Percentiles rank a stretch among this genome's conserved stretches.
These are phyloP conservation scores for Mortierella claussenii DNA, from an alignment of 192 early-diverging fungal species.

Conservation along the genomic window DNA sequence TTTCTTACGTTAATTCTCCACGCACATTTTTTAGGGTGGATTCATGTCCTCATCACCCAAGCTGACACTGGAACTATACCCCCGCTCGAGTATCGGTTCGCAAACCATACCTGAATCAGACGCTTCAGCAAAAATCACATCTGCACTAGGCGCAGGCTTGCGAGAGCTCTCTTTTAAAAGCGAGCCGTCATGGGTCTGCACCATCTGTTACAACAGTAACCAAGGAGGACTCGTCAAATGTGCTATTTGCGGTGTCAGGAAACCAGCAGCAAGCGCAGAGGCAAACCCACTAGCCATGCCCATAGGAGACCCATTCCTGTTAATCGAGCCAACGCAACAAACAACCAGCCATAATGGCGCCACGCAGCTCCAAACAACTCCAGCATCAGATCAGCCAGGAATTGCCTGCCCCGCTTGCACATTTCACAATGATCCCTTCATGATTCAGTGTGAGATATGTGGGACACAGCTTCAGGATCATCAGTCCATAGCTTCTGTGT, in stretches of 20 bases:
- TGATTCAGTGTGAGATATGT: slow-evolving; percentile 89
- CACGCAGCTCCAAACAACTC: background rate
- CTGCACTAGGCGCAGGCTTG: slow-evolving; percentile 22
- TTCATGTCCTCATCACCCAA: slow-evolving; percentile 74
- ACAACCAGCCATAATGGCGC: background rate
- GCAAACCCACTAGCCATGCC: slow-evolving; percentile 9
- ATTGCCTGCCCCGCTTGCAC: slow-evolving; percentile 83
- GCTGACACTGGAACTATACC: slow-evolving; percentile 63
- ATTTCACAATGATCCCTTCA: slow-evolving; percentile 86
- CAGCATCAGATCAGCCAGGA: slow-evolving; percentile 7
- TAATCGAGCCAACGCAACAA: slow-evolving; percentile 5
- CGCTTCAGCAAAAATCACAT: slow-evolving; percentile 3
- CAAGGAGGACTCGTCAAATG: slow-evolving; percentile 56
- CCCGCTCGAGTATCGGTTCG: slow-evolving; percentile 18
- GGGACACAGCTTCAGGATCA: slow-evolving; percentile 66
- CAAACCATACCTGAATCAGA: slow-evolving; percentile 1
- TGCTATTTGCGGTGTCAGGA: slow-evolving; percentile 67
- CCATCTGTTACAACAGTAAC: slow-evolving; percentile 64
- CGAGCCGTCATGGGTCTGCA: slow-evolving; percentile 60
- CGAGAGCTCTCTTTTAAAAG: slow-evolving; percentile 13
- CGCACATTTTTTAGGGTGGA: slow-evolving; percentile 45
- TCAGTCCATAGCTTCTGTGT: slow-evolving; percentile 30
- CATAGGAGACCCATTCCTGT: slow-evolving; percentile 16
- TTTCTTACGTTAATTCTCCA: no score
- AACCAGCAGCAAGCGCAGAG: slow-evolving; percentile 8